Base-by-base conservation (phyloP, 148 eudicot species). In the Amaranthus hypochondriacus region DNA sequence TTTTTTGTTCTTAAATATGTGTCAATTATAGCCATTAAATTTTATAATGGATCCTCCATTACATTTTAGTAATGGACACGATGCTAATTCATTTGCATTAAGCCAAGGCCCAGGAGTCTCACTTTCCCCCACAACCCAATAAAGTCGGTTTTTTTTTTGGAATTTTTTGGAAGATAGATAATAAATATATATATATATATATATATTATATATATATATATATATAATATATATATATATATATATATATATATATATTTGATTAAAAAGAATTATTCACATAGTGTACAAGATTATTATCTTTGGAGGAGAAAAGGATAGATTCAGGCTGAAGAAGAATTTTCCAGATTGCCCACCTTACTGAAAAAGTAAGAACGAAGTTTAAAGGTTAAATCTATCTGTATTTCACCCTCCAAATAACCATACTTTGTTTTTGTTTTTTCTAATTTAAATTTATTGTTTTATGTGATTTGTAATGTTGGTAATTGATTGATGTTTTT, bases 321-420 rank as follows among this genome's bases (percentile, higher is more conserved):
- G 18, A 57, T 66, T 21, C 48, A 74, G 13, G 57, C 56, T 66
- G 49, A 15, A 70, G 43, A 21, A 66, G 62, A 74, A 56, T 62
- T 75, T 75, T 68, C 62, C 46, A 49, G 65, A n/a, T 75, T 75
- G 10, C 72, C 56, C 71, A 7, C 47, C 14, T 5, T 6, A 9
- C 58, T 7, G 15, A 10, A 28, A 50, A 6, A 13, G 44, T 59
- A 58, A 9, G 11, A 72, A 59, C 1, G 2, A 10, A 28, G 9
- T 55, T 18, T 21, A 69, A 57, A 75, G 77, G 77, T 75, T 62
- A 28, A 48, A 5, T 75, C 62, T 21, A 28, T 56, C 13, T 11
- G 14, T 18, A 9, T 4, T 5, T 3, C 49, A 14, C 12, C 21
- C 54, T 46, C 14, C 13, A 55, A 69, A 39, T 43, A 56, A 18